Evolutionary conservation across 139 green algal genomes (phyloP).

Genomic region (Chlamydomonas sphaeroides): DNA sequence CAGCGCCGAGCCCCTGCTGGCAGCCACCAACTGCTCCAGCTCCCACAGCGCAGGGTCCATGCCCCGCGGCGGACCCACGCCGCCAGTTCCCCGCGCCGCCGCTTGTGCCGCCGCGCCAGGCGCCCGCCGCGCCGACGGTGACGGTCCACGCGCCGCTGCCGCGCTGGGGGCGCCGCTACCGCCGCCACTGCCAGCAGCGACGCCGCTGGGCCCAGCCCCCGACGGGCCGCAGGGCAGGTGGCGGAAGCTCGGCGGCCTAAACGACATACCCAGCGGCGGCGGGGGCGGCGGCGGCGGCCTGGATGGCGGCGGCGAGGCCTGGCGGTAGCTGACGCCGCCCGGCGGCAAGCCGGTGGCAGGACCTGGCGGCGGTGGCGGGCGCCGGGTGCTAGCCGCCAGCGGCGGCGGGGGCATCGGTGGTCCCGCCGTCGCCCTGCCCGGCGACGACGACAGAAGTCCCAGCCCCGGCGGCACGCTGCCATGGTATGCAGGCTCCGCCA

Average conservation of each 20-base stretch:
- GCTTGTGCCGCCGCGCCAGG: neutral
- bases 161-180: neutral
- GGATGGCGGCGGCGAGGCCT: neutral
- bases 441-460: no score
- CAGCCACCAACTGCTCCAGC: conserved; percentile 13
- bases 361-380: no score
- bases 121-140: neutral
- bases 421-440: no score
- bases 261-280: no score
- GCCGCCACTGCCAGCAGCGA: neutral
- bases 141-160: neutral
- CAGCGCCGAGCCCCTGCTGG: conserved; percentile 1
- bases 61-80: no score
- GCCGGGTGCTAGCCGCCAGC: no score
- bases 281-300: neutral
- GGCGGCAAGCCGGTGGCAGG: neutral
- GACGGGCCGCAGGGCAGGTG: no score
- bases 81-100: no score
- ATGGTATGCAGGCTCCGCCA: conserved; percentile 10
- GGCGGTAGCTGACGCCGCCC: no score
- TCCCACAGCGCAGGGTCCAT: conserved; percentile 16
- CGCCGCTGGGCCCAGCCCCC: neutral
- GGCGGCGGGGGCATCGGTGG: no score
- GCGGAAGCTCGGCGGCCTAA: no score
- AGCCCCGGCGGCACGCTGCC: conserved; percentile 9